phyloP scores from a whole-genome alignment of 768 basidiomycete genomes.

The Lepiota venenata region DNA sequence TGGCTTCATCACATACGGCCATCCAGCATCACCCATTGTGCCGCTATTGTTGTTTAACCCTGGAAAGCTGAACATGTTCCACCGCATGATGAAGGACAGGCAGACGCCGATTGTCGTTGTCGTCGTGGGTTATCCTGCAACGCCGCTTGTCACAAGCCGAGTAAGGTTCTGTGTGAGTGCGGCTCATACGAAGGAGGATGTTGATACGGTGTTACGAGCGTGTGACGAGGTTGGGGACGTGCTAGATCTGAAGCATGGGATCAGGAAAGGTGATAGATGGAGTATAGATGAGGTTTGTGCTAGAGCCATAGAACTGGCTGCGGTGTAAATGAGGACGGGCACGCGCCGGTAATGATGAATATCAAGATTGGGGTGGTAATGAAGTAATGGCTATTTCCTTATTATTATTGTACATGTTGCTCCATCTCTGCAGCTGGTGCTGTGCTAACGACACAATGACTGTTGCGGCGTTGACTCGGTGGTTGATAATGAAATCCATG shows the following conservation, averaged over 20 bases:
- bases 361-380: background rate
- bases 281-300: conserved; percentile 67
- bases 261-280: conserved; percentile 62
- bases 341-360: background rate
- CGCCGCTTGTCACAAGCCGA: conserved; percentile 81
- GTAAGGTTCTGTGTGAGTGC: conserved; percentile 95
- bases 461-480: background rate
- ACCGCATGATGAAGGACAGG: conserved; percentile 81
- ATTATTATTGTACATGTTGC: background rate
- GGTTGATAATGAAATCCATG: background rate
- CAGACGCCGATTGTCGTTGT: conserved; percentile 83
- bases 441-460: background rate
- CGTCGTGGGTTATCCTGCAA: conserved; percentile 89
- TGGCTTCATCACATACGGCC: conserved; percentile 96
- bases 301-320: conserved; percentile 74
- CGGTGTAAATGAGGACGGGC: conserved; percentile 18
- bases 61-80: conserved; percentile 92
- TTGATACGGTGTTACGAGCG: conserved; percentile 81
- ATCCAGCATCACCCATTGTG: conserved; percentile 88
- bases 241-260: conserved; percentile 85
- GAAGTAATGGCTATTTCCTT: background rate
- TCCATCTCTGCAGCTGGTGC: too few species aligned
- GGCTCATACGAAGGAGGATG: conserved; percentile 95
- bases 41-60: conserved; percentile 91
- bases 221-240: conserved; percentile 91